Evolutionary conservation across 495 filamentous ascomycete genomes (phyloP), one percentile per base, ranked within the genome.

Genomic region (Elasticomyces elasticus): DNA sequence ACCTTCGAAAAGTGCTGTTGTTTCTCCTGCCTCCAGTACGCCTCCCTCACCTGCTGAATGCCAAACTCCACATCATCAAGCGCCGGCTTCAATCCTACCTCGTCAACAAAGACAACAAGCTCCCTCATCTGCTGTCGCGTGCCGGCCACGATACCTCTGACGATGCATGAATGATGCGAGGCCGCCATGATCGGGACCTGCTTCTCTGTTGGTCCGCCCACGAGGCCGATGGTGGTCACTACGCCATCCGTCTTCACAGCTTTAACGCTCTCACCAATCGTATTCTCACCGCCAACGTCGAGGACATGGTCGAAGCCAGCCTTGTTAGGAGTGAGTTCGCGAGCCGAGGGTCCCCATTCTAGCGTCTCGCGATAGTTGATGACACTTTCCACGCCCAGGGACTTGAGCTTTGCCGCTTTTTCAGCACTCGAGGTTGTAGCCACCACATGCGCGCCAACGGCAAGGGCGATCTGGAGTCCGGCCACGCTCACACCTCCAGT

Each of bases 321-420:
- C 3, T 35, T 11, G 7, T 43, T 24, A 20, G 51, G 51, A 9
- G 51, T 54, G 4, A 54, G 25, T 4, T n/a, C 41, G 9, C 51
- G 38, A 15, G 51, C 51, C 1, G 41, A 10, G 15, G 11, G 1
- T 5, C 51, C 66, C 73, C 74, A 76, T n/a, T 67, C 57, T n/a
- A 67, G 64, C 12, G 49, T 64, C 0, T 56, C 70, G 6, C 53
- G 54, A 56, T 77, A 76, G 49, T 76, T 76, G 46, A 77, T 68
- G 3, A 57, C 60, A 12, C 68, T 24, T 49, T 69, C 63, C 0
- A 71, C 74, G 4, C 73, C 74, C 1, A 74, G 62, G 11, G 51
- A 58, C 50, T 65, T 70, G 0, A 69, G 69, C 15, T 55, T 44
- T 17, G 66, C 58, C 1, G 72, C 59, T 56, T 75, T 75, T 13